Base-by-base conservation (phyloP, 345 rosid genomes). In the Camelina hispida region DNA sequence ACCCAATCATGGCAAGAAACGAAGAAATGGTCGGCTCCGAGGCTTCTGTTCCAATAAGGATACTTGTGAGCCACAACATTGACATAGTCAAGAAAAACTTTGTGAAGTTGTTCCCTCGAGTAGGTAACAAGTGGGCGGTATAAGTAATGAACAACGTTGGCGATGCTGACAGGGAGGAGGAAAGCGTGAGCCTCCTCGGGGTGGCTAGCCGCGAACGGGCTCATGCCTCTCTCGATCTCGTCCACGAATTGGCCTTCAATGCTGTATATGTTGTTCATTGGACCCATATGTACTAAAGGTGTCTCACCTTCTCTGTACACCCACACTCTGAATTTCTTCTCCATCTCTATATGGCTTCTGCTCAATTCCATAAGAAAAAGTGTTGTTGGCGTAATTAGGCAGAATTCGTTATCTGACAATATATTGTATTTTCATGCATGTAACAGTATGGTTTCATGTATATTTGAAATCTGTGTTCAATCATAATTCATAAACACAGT, bases 1-100 rank as follows among this genome's bases (percentile, higher is more conserved):
- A 84, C 87, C 91, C 91, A 87, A 66, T 85, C 91, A 75, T 85
- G 91, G 46, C 88, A 85, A 13, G 91, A 87, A 11, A 85, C 78
- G 76, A 80, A 62, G 76, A 85, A 84, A 69, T 85, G 87, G 54
- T 85, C 91, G 14, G 86, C 83, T 14, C 91, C 91, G 1, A 16
- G 62, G 42, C 80, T 82, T 63, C 80, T 70, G 9, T 85, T 85
- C 91, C 91, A 87, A 17, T 67, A 85, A 23, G 87, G 85, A 72
- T 84, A 84, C 71, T 84, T 84, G 51, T 75, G 14, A 3, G 84
- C 70, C 9, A 82, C 69, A 6, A 81, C 77, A 6, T 20, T 2
- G 25, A 81, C 72, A 8, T 87, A 87, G 20, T 85, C 89, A 10
- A 32, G 66, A 44, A 85, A 47, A 13, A 85, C 28, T 1, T 77